Base-by-base conservation (phyloP, 139 green algal species). In the Chlorella vulgaris region DNA sequence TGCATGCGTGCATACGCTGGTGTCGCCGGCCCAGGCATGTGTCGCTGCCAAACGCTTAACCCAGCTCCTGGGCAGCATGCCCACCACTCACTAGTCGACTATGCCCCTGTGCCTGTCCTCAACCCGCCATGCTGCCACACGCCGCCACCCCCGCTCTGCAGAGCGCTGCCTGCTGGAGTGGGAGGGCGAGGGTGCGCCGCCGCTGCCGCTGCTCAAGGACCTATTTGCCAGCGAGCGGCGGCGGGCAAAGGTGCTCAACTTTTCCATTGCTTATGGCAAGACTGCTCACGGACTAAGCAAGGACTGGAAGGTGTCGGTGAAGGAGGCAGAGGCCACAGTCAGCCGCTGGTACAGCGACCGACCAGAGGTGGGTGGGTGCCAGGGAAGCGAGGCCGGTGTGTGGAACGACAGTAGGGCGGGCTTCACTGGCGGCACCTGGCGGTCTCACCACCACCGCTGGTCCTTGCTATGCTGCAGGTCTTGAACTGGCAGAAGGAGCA, bases 231-330 rank as follows among this genome's bases (percentile, higher is more conserved):
- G 73, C 24, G 91, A 95, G 84, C 81, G 91, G 35, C 85, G 91
- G n/a, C 96, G 95, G 82, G 96, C 96, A 53, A 99, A 99, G 91
- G 90, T 98, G 50, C 91, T 99, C 50, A 99, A 99, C 91, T 99
- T 99, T 86, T 96, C 88, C 67, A 98, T 99, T 74, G 96, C 96
- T 10, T 99, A 99, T 77, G 96, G 96, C 82, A 99, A 99, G 90
- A 99, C 96, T 0, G 93, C 93, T n/a, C 92, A 97, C 84, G 96
- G 96, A 8, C 90, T 99, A 61, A 86, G 88, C 40, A 95, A 94
- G 67, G 96, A 99, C 88, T 99, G 92, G 79, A 91, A 92, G n/a
- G 91, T 92, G 24, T 84, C 63, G 18, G 60, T 95, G 42, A 69
- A 94, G 24, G 96, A 99, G 87, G 96, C 96, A 28, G 50, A 96